A percentile compares a stretch with the other conserved stretches of the same genome.
Conservation (phyloP, 805 yeast genomes). For the Nakazawaea holstii region DNA sequence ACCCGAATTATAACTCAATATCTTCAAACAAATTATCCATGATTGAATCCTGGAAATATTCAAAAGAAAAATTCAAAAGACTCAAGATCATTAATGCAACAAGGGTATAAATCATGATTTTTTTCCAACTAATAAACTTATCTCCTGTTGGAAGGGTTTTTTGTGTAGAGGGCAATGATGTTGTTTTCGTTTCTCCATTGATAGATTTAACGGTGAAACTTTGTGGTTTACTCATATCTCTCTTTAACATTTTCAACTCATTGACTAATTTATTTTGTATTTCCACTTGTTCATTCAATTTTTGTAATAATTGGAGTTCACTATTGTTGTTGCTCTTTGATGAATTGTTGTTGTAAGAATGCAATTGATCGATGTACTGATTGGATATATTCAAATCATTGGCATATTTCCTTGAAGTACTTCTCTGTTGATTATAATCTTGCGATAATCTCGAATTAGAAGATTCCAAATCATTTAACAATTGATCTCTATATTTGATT, state of each 20-base stretch:
- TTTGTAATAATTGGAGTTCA: neutral
- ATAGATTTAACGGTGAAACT: neutral
- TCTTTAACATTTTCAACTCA: neutral
- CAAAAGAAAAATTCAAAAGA: neutral
- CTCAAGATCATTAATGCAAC: neutral
- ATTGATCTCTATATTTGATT: neutral
- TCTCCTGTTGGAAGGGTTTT: neutral
- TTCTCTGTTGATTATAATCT: neutral
- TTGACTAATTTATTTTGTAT: neutral
- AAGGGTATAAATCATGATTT: neutral
- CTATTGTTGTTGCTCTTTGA: neutral
- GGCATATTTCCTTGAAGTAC: neutral
- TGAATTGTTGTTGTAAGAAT: neutral
- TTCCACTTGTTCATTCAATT: neutral
- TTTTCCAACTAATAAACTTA: neutral
- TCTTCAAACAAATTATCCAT: neutral
- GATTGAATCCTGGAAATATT: neutral
- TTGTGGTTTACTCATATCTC: neutral
- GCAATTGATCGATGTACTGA: neutral
- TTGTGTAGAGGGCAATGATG: neutral
- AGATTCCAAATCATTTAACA: neutral
- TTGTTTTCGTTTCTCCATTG: neutral
- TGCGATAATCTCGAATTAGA: neutral
- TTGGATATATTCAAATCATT: neutral
- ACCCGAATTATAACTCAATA: neutral